Base-by-base conservation (phyloP, 768 basidiomycete species). In the Hygrophorus pudorinus region DNA sequence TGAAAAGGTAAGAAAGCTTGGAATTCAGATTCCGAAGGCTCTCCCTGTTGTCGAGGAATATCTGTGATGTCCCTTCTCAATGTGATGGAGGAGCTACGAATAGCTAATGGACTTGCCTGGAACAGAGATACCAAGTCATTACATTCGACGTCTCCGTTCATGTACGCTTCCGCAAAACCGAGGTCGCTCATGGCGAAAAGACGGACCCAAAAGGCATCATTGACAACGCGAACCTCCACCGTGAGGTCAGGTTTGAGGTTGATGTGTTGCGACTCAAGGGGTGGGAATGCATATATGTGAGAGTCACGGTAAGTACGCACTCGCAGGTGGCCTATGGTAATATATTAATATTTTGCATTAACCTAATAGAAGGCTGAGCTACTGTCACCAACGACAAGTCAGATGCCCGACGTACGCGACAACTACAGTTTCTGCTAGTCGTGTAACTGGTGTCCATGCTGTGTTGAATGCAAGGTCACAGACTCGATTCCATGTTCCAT, bases 91-190 rank as follows among this genome's bases (percentile, higher is more conserved):
- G 17, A 20, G n/a, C n/a, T n/a, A n/a, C n/a, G n/a, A n/a, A n/a
- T n/a, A n/a, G n/a, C n/a, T n/a, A n/a, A 16, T 12, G 27, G 16
- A 59, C 71, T 52, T 47, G 79, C 82, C 58, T 73, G 62, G 63
- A 85, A 85, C 0, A 85, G 59, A 2, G 71, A 62, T 3, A 76
- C 68, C n/a, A 88, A 66, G 52, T 83, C 73, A 45, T 76, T 71
- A 42, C 78, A 78, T 50, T 80, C 75, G 24, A 83, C 76, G 36
- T 87, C 83, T 5, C 83, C 81, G 44, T 76, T 78, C 85, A 88
- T 86, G 60, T 78, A 85, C 0, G 79, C 77, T 59, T 87, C 85
- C 4, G 79, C 70, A 52, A 87, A 85, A 2, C 82, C 85, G 35
- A 87, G 62, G 55, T 85, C 82, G 17, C 77, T 70, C 68, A 78